Evolutionary conservation across 345 rosid species (phyloP).

Genomic region (Populus simonii): DNA sequence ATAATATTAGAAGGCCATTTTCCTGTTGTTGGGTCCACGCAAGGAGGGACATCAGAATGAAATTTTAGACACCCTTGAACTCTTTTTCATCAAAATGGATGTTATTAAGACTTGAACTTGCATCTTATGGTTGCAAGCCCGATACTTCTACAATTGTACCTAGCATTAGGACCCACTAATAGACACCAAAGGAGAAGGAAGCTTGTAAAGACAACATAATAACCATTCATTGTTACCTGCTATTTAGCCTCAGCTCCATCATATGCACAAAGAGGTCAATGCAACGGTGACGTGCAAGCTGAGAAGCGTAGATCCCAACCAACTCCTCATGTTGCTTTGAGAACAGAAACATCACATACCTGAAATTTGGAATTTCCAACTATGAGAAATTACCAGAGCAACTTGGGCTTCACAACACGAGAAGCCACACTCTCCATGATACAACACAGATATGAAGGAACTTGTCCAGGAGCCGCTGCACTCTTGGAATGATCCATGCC

Average conservation of each 20-base stretch:
- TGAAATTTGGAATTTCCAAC: conserved; percentile 38
- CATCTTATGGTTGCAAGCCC: no score
- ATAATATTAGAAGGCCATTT: no score
- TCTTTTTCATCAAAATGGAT: no score
- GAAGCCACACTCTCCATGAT: neutral
- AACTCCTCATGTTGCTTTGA: conserved; percentile 94
- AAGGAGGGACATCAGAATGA: no score
- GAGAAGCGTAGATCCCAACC: conserved; percentile 95
- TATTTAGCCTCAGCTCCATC: conserved; percentile 90
- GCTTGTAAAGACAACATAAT: neutral
- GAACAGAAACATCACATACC: conserved; percentile 93
- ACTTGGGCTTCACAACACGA: neutral
- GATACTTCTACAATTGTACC: no score
- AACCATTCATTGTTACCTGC: conserved; percentile 54
- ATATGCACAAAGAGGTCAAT: conserved; percentile 94
- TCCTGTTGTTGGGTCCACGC: no score
- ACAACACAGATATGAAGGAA: neutral
- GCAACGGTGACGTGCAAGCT: conserved; percentile 90
- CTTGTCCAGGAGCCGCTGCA: no score
- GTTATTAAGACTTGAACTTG: no score
- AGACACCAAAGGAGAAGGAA: neutral
- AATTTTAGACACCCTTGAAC: no score
- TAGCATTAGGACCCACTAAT: no score
- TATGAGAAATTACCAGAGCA: conserved; percentile 17
- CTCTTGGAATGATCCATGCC: neutral